Percentiles rank a stretch among this genome's conserved stretches.
Evolutionary conservation across 148 eudicot species (phyloP).

Genomic region (Silene uniflora): DNA sequence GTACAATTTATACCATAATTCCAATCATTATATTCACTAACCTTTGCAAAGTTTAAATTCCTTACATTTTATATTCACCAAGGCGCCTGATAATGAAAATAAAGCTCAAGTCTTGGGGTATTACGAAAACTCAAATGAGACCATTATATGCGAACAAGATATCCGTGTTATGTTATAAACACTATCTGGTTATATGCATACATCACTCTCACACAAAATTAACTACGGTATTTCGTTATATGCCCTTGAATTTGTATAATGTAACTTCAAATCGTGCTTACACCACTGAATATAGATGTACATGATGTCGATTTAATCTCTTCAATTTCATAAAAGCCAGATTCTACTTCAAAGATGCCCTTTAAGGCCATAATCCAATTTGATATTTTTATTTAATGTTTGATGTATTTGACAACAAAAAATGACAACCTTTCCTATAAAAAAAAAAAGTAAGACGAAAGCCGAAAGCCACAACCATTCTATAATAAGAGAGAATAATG

Average conservation of each 20-base stretch:
- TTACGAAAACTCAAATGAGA: background rate
- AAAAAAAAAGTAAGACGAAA: background rate
- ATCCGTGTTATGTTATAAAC: no score
- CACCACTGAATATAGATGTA: background rate
- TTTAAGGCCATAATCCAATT: background rate
- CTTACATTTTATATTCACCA: no score
- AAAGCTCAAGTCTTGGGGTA: background rate
- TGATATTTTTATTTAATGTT: background rate
- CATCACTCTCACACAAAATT: no score
- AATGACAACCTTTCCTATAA: background rate
- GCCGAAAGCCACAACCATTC: conserved; percentile 1
- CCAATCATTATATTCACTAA: no score
- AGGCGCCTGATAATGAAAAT: no score
- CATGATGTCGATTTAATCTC: background rate
- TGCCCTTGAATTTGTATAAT: no score
- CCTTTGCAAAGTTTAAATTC: no score
- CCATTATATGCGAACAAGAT: no score
- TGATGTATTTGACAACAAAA: background rate
- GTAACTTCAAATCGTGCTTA: background rate
- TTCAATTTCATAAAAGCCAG: background rate
- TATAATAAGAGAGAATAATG: background rate
- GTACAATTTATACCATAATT: no score
- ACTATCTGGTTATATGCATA: no score
- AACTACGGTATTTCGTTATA: no score
- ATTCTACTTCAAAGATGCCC: background rate